Conservation (phyloP, 352 stramenopile genomes). For the Phytophthora litchii region DNA sequence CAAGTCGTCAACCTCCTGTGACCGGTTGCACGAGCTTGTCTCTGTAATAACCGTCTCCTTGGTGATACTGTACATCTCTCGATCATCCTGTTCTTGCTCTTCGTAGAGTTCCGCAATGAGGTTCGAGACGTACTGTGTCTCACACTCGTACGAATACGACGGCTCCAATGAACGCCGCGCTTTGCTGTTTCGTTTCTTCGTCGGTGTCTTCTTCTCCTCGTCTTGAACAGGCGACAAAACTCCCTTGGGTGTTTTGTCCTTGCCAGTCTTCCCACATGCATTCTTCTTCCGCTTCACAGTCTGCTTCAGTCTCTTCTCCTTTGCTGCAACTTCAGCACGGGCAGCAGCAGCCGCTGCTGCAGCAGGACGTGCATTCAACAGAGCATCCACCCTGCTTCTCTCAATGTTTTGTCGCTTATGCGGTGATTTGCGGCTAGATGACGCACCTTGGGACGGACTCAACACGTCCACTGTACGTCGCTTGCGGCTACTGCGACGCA, state of each 20-base stretch:
- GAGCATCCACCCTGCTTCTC: constrained; percentile 10
- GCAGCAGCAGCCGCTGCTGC: constrained; percentile 20
- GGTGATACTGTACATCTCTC: constrained; percentile 77
- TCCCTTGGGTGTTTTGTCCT: constrained; percentile 15
- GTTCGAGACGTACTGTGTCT: constrained; percentile 44
- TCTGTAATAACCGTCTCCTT: constrained; percentile 65
- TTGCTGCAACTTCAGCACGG: constrained; percentile 12
- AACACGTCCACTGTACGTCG: constrained; percentile 29
- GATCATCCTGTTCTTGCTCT: constrained; percentile 80
- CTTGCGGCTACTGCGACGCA: constrained; percentile 31
- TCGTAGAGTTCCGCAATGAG: constrained; percentile 68
- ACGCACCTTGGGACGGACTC: constrained; percentile 11
- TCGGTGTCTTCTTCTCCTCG: constrained; percentile 54
- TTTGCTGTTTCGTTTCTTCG: constrained; percentile 48
- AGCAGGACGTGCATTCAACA: constrained; percentile 21
- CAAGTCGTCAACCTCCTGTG: constrained; percentile 74
- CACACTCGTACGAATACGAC: constrained; percentile 36
- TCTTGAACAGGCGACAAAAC: constrained; percentile 63
- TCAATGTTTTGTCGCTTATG: constrained; percentile 16
- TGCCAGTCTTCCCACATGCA: constrained; percentile 4
- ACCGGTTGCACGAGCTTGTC: constrained; percentile 63
- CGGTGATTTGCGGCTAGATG: constrained; percentile 3
- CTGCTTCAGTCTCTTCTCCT: constrained; percentile 22
- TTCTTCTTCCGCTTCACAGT: constrained; percentile 12
- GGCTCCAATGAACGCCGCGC: constrained; percentile 52